Percentiles rank a stretch among this genome's conserved stretches.
phyloP scores from a whole-genome alignment of 2,329 filamentous ascomycete genomes.

The Fusarium phyllophilum region DNA sequence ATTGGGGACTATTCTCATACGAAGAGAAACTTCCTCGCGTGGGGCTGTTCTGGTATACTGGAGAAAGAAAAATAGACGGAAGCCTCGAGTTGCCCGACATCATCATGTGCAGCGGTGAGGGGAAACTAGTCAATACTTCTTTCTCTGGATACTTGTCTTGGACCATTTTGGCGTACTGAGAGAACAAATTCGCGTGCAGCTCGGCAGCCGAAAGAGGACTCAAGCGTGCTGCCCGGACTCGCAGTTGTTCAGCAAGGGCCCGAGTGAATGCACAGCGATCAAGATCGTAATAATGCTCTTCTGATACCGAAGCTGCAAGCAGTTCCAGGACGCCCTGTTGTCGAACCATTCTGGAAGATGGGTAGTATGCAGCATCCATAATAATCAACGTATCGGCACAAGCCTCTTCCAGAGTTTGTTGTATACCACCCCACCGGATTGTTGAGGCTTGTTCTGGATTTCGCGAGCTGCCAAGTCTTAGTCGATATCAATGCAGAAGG shows the following conservation, averaged over 20 bases:
- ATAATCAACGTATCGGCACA: conserved; percentile 65
- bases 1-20: conserved; percentile 57
- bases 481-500: neutral
- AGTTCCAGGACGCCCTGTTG: conserved; percentile 66
- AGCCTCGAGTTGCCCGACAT: conserved; percentile 63
- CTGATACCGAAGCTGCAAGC: conserved; percentile 64
- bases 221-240: conserved; percentile 57
- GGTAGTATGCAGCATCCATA: conserved; percentile 69
- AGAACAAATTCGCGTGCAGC: conserved; percentile 64
- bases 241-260: conserved; percentile 61
- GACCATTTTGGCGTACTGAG: conserved; percentile 62
- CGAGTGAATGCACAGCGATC: conserved; percentile 64
- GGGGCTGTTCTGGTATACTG: conserved; percentile 56
- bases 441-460: conserved; percentile 57
- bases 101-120: conserved; percentile 66
- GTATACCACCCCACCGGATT: conserved; percentile 66
- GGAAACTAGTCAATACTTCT: conserved; percentile 60
- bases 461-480: conserved; percentile 55
- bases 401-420: conserved; percentile 66
- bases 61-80: conserved; percentile 66
- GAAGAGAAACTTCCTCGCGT: conserved; percentile 52
- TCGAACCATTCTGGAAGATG: conserved; percentile 62
- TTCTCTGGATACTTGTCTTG: conserved; percentile 60
- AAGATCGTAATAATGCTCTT: conserved; percentile 60
- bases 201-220: conserved; percentile 62